Evolutionary conservation across 192 early-diverging fungal species (phyloP).

Genomic region (Diversispora epigaea): DNA sequence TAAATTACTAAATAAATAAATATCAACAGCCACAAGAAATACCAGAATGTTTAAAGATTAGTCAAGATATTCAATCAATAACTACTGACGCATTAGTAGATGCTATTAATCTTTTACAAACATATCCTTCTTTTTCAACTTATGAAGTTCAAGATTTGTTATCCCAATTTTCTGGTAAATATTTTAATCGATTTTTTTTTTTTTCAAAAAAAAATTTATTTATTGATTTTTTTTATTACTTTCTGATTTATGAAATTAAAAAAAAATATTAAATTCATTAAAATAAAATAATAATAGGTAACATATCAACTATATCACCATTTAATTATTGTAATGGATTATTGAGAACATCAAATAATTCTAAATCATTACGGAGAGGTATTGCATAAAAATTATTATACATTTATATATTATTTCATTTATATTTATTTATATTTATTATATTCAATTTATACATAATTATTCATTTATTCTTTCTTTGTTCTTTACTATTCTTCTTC

Average conservation of each 20-base stretch:
- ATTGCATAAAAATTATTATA: no score
- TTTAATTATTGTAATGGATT: no score
- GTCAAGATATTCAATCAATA: slow-evolving; percentile 4
- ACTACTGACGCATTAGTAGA: background rate
- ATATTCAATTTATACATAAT: background rate
- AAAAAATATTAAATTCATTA: background rate
- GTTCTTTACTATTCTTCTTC: no score
- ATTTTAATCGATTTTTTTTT: background rate
- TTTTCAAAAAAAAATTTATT: background rate
- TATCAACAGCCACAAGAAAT: slow-evolving; percentile 1
- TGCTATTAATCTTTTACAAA: slow-evolving; percentile 9
- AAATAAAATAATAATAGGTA: background rate
- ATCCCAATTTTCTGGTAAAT: slow-evolving; percentile 10
- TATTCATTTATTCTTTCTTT: background rate
- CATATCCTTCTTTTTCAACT: background rate
- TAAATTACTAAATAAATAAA: no score
- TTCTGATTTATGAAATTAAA: background rate
- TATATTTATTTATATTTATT: no score
- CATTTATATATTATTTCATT: no score
- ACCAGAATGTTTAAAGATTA: slow-evolving; percentile 15
- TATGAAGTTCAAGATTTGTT: background rate
- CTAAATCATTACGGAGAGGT: no score
- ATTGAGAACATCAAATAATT: no score
- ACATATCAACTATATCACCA: background rate
- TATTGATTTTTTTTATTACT: background rate